Evolutionary conservation across 163 green algal species (phyloP).

Genomic region (Coccomyxa subellipsoidea): DNA sequence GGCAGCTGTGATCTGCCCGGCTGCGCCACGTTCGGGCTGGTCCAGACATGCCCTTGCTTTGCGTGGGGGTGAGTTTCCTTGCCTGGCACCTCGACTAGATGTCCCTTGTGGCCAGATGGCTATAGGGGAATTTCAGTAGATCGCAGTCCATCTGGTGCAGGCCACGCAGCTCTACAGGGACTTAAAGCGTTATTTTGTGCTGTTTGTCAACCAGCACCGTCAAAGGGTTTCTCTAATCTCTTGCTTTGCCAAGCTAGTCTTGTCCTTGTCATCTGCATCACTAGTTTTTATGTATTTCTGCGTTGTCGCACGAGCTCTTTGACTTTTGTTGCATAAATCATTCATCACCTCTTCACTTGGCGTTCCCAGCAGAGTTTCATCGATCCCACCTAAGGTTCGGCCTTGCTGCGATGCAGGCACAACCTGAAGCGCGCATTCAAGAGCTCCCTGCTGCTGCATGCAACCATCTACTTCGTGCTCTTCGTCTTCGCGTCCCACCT

Average conservation of each 20-base stretch:
- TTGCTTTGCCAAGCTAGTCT: no score
- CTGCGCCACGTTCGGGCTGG: neutral
- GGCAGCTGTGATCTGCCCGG: conserved; percentile 2
- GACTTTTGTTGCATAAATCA: no score
- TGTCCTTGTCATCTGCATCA: no score
- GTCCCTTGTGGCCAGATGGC: no score
- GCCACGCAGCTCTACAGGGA: neutral
- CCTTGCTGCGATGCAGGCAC: no score
- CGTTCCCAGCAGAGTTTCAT: no score
- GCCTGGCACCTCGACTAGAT: neutral
- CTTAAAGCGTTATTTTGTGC: neutral
- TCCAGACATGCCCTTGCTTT: conserved; percentile 1
- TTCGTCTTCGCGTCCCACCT: neutral
- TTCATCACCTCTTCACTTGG: no score
- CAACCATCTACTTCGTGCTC: conserved; percentile 9
- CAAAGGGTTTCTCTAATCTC: neutral
- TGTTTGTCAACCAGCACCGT: neutral
- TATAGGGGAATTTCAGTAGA: no score
- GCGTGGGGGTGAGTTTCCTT: conserved; percentile 1
- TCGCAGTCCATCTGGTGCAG: no score
- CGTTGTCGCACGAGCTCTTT: neutral
- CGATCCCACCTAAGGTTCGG: no score
- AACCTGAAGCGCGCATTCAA: conserved; percentile 17
- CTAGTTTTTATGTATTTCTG: no score
- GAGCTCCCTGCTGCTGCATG: conserved; percentile 7